phyloP scores from a whole-genome alignment of 1,284 basidiomycete species.

The Fomitopsis schrenkii region DNA sequence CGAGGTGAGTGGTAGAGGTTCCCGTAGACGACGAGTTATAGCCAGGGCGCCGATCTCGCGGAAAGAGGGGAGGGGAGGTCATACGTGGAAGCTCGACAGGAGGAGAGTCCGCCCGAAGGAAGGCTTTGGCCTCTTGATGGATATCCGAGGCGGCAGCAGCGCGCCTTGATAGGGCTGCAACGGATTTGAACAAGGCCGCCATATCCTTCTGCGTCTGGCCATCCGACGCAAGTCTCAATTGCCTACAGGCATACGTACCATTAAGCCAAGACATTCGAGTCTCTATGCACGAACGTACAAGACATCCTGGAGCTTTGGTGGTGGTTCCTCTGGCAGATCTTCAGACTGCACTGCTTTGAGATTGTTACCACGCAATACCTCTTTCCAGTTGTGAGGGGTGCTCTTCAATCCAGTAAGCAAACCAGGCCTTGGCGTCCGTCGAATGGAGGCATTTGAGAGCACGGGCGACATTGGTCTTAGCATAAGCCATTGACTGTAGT shows the following conservation, averaged over 20 bases:
- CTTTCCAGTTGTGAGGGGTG: conserved; percentile 2
- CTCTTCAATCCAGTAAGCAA: background rate
- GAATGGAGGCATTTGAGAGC: conserved; percentile 33
- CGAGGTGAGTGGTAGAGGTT: background rate
- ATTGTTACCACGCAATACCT: conserved; percentile 5
- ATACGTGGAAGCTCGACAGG: conserved; percentile 27
- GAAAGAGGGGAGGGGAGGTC: conserved; percentile 43
- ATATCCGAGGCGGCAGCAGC: background rate
- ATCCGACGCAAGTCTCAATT: conserved; percentile 31
- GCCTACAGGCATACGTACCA: conserved; percentile 19
- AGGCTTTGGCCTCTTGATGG: conserved; percentile 25
- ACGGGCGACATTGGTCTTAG: conserved; percentile 36
- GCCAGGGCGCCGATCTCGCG: conserved; percentile 30
- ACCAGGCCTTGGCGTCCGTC: conserved; percentile 34
- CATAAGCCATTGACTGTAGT: conserved; percentile 18
- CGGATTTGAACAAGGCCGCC: conserved; percentile 13
- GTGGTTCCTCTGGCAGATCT: background rate
- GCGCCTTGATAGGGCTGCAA: conserved; percentile 8
- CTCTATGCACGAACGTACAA: conserved; percentile 12
- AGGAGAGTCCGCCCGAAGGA: conserved; percentile 31
- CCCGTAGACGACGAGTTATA: conserved; percentile 2
- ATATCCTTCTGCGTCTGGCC: conserved; percentile 19
- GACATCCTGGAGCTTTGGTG: conserved; percentile 10
- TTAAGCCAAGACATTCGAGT: background rate
- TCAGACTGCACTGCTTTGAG: conserved; percentile 5